phyloP scores from a whole-genome alignment of 2,329 filamentous ascomycete genomes.

The Byssothecium circinans region DNA sequence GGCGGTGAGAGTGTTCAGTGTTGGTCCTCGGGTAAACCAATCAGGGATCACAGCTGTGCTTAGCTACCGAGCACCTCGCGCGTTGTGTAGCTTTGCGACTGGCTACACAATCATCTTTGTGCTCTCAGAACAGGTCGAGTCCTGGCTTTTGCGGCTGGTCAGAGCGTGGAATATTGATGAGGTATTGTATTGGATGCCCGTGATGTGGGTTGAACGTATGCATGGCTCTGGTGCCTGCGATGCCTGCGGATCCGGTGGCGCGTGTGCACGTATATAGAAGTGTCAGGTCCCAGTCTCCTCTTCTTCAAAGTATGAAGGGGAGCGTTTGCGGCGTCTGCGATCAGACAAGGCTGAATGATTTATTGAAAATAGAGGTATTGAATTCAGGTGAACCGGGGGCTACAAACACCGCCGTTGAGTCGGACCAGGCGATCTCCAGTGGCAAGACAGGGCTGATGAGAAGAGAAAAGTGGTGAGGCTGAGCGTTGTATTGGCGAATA shows the following conservation, averaged over 20 bases:
- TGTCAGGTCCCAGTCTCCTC: background rate
- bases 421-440: background rate
- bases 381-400: background rate
- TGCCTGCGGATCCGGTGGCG: background rate
- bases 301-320: background rate
- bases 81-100: constrained; percentile 18
- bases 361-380: background rate
- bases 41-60: background rate
- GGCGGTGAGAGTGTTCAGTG: constrained; percentile 7
- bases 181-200: background rate
- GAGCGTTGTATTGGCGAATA: background rate
- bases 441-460: background rate
- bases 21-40: background rate
- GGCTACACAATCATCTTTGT: constrained; percentile 20
- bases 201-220: background rate
- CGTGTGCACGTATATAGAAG: constrained; percentile 2
- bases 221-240: too few species aligned
- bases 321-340: background rate
- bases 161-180: background rate
- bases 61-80: constrained; percentile 4
- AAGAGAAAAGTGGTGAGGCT: background rate
- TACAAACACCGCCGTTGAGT: background rate
- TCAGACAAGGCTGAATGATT: background rate
- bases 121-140: constrained; percentile 13
- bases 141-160: background rate